phyloP scores from a whole-genome alignment of 371 early-diverging fungal genomes.

The Apophysomyces ossiformis region DNA sequence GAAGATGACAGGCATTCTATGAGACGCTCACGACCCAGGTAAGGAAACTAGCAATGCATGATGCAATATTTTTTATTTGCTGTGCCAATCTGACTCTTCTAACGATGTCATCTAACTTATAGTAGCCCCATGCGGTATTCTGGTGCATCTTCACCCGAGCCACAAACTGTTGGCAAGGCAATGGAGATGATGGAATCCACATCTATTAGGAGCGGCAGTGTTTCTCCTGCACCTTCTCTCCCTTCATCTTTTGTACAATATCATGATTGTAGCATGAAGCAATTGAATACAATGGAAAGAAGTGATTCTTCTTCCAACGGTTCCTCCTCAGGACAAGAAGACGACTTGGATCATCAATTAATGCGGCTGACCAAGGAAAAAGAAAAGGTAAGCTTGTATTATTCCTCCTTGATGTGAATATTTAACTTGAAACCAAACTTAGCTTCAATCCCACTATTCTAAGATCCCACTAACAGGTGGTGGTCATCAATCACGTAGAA shows the following conservation, averaged over 20 bases:
- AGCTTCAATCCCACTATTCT: constrained; percentile 56
- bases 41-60: not conserved
- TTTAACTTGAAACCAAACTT: not conserved
- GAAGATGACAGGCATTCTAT: constrained; percentile 2
- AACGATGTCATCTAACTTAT: not conserved
- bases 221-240: constrained; percentile 6
- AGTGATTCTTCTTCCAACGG: not conserved
- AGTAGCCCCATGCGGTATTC: not conserved
- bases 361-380: constrained; percentile 24
- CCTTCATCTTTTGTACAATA: not conserved
- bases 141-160: not conserved
- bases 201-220: not conserved
- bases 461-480: constrained; percentile 60
- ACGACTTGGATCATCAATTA: constrained; percentile 25
- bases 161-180: not conserved
- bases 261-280: not conserved
- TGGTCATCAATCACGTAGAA: constrained; percentile 51
- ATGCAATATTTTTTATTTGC: not conserved
- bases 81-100: not conserved
- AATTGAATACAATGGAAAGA: not conserved
- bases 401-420: not conserved
- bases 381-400: constrained; percentile 21
- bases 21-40: not conserved
- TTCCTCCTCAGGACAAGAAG: not conserved
- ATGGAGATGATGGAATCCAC: not conserved